These are phyloP conservation scores for Oenanthe javanica DNA, from an alignment of 140 eudicot species.

Conservation along the genomic window DNA sequence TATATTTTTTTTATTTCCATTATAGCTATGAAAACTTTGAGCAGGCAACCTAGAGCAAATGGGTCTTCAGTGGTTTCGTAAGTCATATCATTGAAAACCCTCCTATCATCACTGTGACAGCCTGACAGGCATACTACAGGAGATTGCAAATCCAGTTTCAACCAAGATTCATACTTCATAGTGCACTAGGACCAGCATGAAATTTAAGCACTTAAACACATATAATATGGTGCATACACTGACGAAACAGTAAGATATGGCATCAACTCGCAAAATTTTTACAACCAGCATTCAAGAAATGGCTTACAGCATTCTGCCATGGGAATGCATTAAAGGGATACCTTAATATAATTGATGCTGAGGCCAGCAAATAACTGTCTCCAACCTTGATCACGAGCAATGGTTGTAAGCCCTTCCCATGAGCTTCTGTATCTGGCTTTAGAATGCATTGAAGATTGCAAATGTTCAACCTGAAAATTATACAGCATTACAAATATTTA, in stretches of 20 bases:
- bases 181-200: neutral
- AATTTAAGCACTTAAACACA: neutral
- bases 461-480: constrained; percentile 72
- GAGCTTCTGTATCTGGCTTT: constrained; percentile 54
- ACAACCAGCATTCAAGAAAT: neutral
- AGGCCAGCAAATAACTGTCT: constrained; percentile 95
- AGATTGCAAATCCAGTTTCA: neutral
- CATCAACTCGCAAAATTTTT: neutral
- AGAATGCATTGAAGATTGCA: constrained; percentile 37
- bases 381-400: constrained; percentile 84
- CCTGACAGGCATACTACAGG: neutral
- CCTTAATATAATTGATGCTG: constrained; percentile 92
- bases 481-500: neutral
- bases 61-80: neutral
- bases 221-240: neutral
- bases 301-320: neutral
- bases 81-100: neutral
- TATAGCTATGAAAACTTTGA: neutral
- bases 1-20: too few species aligned
- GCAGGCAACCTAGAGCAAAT: neutral
- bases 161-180: neutral
- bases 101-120: too few species aligned
- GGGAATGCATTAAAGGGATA: constrained; percentile 6
- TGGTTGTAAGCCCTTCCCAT: constrained; percentile 60
- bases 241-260: neutral